Base-by-base conservation (phyloP, 805 yeast species). In the Clavispora carvajalis region DNA sequence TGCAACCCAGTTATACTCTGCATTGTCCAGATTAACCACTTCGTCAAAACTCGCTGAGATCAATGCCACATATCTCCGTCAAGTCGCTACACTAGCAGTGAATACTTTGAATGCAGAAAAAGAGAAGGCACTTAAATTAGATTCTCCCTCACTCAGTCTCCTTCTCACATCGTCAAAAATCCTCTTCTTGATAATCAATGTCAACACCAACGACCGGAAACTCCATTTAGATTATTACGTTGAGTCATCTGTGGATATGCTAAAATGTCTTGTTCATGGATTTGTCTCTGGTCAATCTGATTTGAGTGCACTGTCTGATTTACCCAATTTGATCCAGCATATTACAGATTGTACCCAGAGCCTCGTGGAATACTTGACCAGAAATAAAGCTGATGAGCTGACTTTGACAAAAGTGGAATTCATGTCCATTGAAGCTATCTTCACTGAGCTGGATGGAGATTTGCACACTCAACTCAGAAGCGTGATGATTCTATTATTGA, bases 321-420 rank as follows among this genome's bases (percentile, higher is more conserved):
- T 26, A 22, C 13, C 25, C 7, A 22, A 7, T 7, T 22, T 21
- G 17, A 19, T 33, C 8, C 36, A 22, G 19, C 18, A 42, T 37
- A 16, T 58, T 3, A 31, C 48, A 5, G 24, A 16, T 8, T 46
- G 49, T 28, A 34, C 49, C 11, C 38, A 37, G 10, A 28, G 31
- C 10, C 18, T 28, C 31, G 16, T 4, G 12, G 18, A 33, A 13
- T 25, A 25, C 18, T 25, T 36, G n/a, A 11, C 8, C 8, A 36
- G 36, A 6, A 41, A 46, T 25, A 39, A 41, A 5, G 41, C 59
- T 1, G 63, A 78, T 39, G 90, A 83, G 29, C 66, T 62, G 3
- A 51, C 73, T 0, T 53, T 82, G 8, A 79, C 88, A 0, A 75
- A 73, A 45, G 50, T 85, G 22, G 86, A 82, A 44, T 83, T 77